phyloP scores from a whole-genome alignment of 164 flowering plant genomes.

The Macadamia integrifolia region DNA sequence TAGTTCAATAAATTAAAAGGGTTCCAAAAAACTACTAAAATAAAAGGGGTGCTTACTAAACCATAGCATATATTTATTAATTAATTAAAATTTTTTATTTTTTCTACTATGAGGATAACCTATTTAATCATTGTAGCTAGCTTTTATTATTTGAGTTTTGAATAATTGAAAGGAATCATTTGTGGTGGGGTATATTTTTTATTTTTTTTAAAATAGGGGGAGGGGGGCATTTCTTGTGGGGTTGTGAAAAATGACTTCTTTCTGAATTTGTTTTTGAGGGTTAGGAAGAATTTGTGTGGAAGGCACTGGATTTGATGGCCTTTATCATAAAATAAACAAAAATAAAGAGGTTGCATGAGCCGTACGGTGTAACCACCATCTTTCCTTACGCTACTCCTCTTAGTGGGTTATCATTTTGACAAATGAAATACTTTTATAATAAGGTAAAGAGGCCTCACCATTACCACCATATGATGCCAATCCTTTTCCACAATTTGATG shows the following conservation, averaged over 20 bases:
- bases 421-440: background rate
- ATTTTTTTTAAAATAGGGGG: background rate
- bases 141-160: conserved; percentile 7
- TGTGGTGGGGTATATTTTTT: conserved; percentile 4
- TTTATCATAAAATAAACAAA: conserved; percentile 1
- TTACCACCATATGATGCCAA: background rate
- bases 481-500: background rate
- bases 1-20: too few relatives aligned
- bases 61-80: too few relatives aligned
- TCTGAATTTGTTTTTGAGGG: background rate
- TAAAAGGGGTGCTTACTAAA: too few relatives aligned
- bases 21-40: too few relatives aligned
- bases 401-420: conserved; percentile 18
- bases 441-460: background rate
- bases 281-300: background rate
- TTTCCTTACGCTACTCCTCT: conserved; percentile 1
- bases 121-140: background rate
- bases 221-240: conserved; percentile 1
- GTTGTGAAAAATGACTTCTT: conserved; percentile 7
- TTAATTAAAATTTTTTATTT: too few relatives aligned
- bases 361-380: conserved; percentile 11
- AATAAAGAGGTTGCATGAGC: conserved; percentile 1
- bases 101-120: too few relatives aligned
- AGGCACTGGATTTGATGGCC: conserved; percentile 13
- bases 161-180: conserved; percentile 16